Evolutionary conservation across 1,139 yeast species (phyloP), one percentile per base, ranked within the genome.

Genomic region (Scheffersomyces insectosa): DNA sequence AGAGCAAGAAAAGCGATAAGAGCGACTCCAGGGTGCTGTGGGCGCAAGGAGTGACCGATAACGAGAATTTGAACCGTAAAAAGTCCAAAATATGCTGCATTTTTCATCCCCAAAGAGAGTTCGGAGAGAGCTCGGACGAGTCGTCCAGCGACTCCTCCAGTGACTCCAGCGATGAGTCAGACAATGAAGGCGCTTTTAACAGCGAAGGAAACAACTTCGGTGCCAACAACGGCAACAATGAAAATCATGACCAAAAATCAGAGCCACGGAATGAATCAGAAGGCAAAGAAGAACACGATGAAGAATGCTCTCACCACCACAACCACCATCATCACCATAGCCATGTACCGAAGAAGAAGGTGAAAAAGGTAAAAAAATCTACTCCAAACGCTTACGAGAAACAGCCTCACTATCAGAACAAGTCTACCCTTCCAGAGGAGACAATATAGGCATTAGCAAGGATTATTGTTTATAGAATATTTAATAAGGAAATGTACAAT

Each of bases 21-120:
- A 20, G 25, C 9, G 59, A 63, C 41, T 75, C 82, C 3, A 74
- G 75, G 36, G 97, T 91, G 0, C 72, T 83, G 44, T 91, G 97
- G 97, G 75, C 83, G 4, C 88, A 85, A 36, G 96, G 84, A 40
- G 93, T 89, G 4, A 74, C 91, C 5, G 98, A 91, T 64, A 91
- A 91, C 59, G 99, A 91, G 64, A 70, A 86, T 60, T 73, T 93
- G 86, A 79, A 85, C 57, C 87, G 80, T 69, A 91, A 91, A 68
- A 90, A 89, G 62, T 80, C 96, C 14, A 93, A 91, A 64, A 85
- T 91, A n/a, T 93, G 99, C 61, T 91, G 99, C 55, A 91, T 93
- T 16, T 93, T 85, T 68, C 96, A 89, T 58, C 96, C 96, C 2
- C 85, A 84, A 40, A 72, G 82, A 29, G 85, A 82, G 52, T 85